Evolutionary conservation across 805 yeast species (phyloP), one percentile per base, ranked within the genome.

Genomic region (Candida yuanshanica): DNA sequence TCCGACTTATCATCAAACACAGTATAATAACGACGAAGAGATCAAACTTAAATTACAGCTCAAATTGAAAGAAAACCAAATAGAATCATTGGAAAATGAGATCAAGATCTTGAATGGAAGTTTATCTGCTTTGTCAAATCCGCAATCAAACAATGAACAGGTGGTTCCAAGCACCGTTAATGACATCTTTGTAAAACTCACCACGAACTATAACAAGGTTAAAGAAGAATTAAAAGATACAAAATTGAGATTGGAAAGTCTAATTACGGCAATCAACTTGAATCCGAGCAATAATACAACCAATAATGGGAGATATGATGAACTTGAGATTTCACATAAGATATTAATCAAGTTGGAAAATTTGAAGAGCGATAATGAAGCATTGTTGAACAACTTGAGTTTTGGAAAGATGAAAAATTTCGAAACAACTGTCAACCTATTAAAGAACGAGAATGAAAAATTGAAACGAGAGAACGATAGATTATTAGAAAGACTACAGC

Each of bases 391-490:
- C 51, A 77, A 84, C 80, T 59, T 85, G 10, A 79, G 89, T 48
- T 81, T 72, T 59, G 87, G 95, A n/a, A 79, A 80, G 56, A 72
- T 84, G 33, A 82, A 81, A 53, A 87, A 85, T 52, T 66, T 78
- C 46, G 75, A 80, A 43, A 74, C 85, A 33, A 87, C 83, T 58
- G 58, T 83, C 33, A 86, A 83, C 16, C 56, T 85, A 36, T 60
- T 82, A 36, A 73, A 73, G 44, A 59, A 62, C 33, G 77, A 78
- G 49, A 72, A 74, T 50, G 62, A 59, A 29, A 77, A 75, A 41
- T 59, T 79, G 36, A 66, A 66, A 44, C 63, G 51, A 27, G 58
- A 65, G 53, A 42, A 39, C 33, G 27, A 33, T 13, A 17, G 22
- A 25, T 24, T 47, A 18, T 33, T 33, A 22, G 33, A 37, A 27